phyloP scores from a whole-genome alignment of 2,329 filamentous ascomycete species.

The Penicillium sp. region DNA sequence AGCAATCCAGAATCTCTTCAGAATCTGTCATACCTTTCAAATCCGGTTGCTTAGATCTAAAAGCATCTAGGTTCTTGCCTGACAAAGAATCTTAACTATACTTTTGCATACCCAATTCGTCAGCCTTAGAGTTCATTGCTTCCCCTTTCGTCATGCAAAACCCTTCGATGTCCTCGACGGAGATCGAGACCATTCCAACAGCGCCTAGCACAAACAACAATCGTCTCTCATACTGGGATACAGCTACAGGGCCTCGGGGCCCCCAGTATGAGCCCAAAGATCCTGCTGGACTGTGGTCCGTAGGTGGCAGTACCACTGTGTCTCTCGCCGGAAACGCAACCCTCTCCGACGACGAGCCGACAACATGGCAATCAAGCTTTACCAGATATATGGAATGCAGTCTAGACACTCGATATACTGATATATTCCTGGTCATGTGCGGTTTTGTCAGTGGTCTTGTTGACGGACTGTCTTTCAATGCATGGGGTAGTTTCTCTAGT shows the following conservation, averaged over 20 bases:
- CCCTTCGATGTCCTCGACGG: slow-evolving; percentile 9
- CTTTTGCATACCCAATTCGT: neutral
- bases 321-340: slow-evolving; percentile 26
- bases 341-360: slow-evolving; percentile 17
- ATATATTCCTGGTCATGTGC: slow-evolving; percentile 40
- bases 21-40: neutral
- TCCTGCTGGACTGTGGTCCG: slow-evolving; percentile 26
- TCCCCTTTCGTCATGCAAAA: slow-evolving; percentile 19
- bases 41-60: slow-evolving; percentile 1
- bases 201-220: slow-evolving; percentile 14
- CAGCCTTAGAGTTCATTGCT: slow-evolving; percentile 1
- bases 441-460: slow-evolving; percentile 47
- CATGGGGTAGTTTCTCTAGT: slow-evolving; percentile 49
- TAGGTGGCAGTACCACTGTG: slow-evolving; percentile 30
- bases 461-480: slow-evolving; percentile 48
- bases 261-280: slow-evolving; percentile 24
- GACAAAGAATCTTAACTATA: slow-evolving; percentile 4
- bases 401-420: slow-evolving; percentile 32
- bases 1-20: slow-evolving; percentile 1
- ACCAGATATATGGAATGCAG: slow-evolving; percentile 28
- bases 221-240: slow-evolving; percentile 21
- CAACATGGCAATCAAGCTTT: slow-evolving; percentile 20
- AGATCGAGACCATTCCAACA: slow-evolving; percentile 11
- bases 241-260: slow-evolving; percentile 3
- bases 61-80: slow-evolving; percentile 1